Conservation (phyloP, 139 green algal species). For the Micractinium sp. region DNA sequence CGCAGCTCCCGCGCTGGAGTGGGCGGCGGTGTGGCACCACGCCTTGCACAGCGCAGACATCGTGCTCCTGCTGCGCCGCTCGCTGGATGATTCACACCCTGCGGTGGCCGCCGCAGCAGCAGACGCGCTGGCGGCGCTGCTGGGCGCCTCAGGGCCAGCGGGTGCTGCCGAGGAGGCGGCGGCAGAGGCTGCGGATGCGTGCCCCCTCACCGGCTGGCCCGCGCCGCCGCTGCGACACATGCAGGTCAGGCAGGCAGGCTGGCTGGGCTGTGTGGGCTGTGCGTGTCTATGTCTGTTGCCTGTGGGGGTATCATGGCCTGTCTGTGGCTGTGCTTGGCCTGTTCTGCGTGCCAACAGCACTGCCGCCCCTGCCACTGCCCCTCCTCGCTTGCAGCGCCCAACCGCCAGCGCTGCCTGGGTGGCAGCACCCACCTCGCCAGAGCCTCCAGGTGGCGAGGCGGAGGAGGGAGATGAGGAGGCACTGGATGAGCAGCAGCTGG, state of each 20-base stretch:
- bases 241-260: neutral
- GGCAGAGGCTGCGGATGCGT: constrained; percentile 44
- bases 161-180: constrained; percentile 36
- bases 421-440: constrained; percentile 7
- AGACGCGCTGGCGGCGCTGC: constrained; percentile 50
- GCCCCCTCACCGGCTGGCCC: constrained; percentile 40
- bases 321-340: neutral
- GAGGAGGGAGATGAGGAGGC: constrained; percentile 36
- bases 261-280: neutral
- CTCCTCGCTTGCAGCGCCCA: constrained; percentile 30
- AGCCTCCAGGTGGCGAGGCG: neutral
- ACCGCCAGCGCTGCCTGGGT: constrained; percentile 13
- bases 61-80: constrained; percentile 57
- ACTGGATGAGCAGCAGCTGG: constrained; percentile 59
- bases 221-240: constrained; percentile 21
- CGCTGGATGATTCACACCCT: constrained; percentile 61
- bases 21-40: constrained; percentile 62
- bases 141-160: constrained; percentile 25
- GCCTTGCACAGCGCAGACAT: constrained; percentile 50
- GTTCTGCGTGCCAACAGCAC: neutral
- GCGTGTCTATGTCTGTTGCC: neutral
- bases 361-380: neutral
- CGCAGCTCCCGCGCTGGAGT: neutral
- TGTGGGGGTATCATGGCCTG: neutral
- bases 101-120: constrained; percentile 58